Evolutionary conservation across 495 filamentous ascomycete genomes (phyloP).

Genomic region (Collariella sp.): DNA sequence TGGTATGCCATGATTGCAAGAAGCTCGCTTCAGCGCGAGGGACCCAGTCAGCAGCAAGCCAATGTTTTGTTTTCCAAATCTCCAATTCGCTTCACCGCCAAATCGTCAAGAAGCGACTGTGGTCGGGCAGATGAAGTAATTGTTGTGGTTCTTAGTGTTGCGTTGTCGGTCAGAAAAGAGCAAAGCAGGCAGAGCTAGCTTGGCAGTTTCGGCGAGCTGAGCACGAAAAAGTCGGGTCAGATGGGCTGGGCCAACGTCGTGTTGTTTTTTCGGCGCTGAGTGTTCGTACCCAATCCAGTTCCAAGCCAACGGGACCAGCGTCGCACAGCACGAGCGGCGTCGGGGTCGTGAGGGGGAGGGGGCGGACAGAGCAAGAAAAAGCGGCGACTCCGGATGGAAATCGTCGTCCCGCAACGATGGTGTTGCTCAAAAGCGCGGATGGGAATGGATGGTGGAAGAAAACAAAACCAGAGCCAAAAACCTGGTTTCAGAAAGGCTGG

Average conservation of each 20-base stretch:
- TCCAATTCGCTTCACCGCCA: background rate
- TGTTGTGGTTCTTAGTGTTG: background rate
- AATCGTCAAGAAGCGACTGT: background rate
- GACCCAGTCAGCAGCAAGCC: background rate
- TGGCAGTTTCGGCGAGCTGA: background rate
- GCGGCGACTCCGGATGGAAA: background rate
- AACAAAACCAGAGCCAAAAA: constrained; percentile 15
- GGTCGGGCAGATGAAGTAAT: background rate
- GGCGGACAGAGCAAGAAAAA: background rate
- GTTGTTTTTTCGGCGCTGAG: background rate
- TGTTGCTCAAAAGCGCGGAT: constrained; percentile 11
- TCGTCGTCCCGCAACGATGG: constrained; percentile 5
- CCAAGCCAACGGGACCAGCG: constrained; percentile 4
- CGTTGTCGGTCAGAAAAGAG: background rate
- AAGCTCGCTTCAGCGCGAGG: constrained; percentile 12
- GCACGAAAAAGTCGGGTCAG: constrained; percentile 10
- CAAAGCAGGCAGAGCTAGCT: background rate
- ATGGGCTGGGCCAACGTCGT: constrained; percentile 3
- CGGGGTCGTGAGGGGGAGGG: background rate
- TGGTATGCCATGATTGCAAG: constrained; percentile 41
- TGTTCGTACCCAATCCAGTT: constrained; percentile 12
- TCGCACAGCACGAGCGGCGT: constrained; percentile 1
- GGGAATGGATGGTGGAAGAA: no score
- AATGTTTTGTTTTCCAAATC: background rate
- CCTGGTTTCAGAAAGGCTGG: constrained; percentile 21